phyloP scores from a whole-genome alignment of 2,329 filamentous ascomycete species.

The Hypoxylon sp. region DNA sequence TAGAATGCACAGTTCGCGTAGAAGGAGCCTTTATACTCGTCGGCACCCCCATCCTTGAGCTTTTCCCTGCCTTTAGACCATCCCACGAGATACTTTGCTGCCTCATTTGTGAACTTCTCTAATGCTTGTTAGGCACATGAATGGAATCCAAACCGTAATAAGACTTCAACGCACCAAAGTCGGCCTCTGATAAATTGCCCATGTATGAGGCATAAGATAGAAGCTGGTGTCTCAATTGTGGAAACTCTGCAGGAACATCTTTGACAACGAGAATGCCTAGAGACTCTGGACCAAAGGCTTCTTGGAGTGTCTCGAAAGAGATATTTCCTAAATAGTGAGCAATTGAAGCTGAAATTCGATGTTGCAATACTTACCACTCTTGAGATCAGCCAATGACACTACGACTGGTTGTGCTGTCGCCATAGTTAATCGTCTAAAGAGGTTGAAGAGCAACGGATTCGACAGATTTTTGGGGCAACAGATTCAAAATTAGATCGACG shows the following conservation, averaged over 20 bases:
- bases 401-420: slow-evolving; percentile 69
- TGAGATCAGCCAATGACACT: slow-evolving; percentile 73
- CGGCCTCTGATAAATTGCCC: slow-evolving; percentile 79
- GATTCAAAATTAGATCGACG: neutral
- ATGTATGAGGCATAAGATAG: slow-evolving; percentile 92
- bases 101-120: slow-evolving; percentile 70
- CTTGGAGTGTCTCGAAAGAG: slow-evolving; percentile 76
- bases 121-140: slow-evolving; percentile 22
- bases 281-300: slow-evolving; percentile 91
- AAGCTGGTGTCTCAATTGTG: slow-evolving; percentile 77
- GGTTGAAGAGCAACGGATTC: neutral
- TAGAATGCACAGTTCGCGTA: slow-evolving; percentile 89
- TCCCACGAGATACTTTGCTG: slow-evolving; percentile 76
- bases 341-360: neutral
- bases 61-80: slow-evolving; percentile 89
- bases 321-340: slow-evolving; percentile 68
- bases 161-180: slow-evolving; percentile 72
- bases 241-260: slow-evolving; percentile 81
- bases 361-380: slow-evolving; percentile 63
- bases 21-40: slow-evolving; percentile 86
- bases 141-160: neutral
- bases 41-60: slow-evolving; percentile 81
- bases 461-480: neutral
- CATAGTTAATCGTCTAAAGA: slow-evolving; percentile 54
- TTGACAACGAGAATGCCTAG: slow-evolving; percentile 95